Evolutionary conservation across 441 rosid genomes (phyloP).

Genomic region (Erysimum pusillum): DNA sequence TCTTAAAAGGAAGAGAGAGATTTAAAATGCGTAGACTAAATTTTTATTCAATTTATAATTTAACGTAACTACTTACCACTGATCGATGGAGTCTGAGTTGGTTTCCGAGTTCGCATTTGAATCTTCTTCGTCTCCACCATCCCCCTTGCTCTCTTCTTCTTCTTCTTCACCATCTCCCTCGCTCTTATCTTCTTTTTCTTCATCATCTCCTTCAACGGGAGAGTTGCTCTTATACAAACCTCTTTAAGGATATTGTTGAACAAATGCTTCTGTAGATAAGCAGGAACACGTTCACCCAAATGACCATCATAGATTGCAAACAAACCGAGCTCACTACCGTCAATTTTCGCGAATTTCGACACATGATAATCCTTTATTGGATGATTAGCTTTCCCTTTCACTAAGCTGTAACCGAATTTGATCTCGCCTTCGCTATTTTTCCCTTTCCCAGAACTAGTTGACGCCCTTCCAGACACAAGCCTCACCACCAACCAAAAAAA

Average conservation of each 20-base stretch:
- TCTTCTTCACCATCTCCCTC: too few relatives aligned
- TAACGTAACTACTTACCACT: too few relatives aligned
- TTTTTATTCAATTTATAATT: too few relatives aligned
- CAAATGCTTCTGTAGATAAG: slow-evolving; percentile 83
- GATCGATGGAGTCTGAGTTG: too few relatives aligned
- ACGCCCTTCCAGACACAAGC: slow-evolving; percentile 61
- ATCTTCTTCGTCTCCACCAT: too few relatives aligned
- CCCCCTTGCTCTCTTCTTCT: too few relatives aligned
- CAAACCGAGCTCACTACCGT: slow-evolving; percentile 81
- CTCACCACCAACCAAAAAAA: slow-evolving; percentile 26
- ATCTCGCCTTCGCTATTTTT: slow-evolving; percentile 63
- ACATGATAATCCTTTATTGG: slow-evolving; percentile 98
- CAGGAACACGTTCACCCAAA: slow-evolving; percentile 82
- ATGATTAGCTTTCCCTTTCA: slow-evolving; percentile 93
- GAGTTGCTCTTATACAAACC: slow-evolving; percentile 49
- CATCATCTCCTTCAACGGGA: too few relatives aligned
- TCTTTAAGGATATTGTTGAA: slow-evolving; percentile 84
- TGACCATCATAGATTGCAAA: slow-evolving; percentile 95
- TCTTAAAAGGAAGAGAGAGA: too few relatives aligned
- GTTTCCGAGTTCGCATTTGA: too few relatives aligned
- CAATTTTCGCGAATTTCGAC: slow-evolving; percentile 67
- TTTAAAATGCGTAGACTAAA: too few relatives aligned
- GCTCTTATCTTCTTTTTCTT: too few relatives aligned
- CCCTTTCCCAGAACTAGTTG: slow-evolving; percentile 80
- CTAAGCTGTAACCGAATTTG: slow-evolving; percentile 81